phyloP scores from a whole-genome alignment of 192 early-diverging fungal species.

The Ambispora gerdemannii region DNA sequence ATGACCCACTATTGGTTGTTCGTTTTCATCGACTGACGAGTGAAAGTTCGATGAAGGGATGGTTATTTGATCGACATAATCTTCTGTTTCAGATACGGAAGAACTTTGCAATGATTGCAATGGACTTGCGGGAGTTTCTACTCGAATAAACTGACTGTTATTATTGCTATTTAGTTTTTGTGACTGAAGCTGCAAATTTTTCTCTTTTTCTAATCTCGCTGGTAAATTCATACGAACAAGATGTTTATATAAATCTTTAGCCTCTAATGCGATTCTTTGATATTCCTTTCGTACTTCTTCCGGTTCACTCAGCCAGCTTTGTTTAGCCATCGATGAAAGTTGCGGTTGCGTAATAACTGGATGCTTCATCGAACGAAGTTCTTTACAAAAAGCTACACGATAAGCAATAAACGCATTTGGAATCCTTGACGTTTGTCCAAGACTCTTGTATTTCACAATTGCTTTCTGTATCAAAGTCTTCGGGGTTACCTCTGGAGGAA shows the following conservation, averaged over 20 bases:
- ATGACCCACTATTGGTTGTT: too few relatives aligned
- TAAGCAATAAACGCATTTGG: background rate
- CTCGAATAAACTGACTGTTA: too few relatives aligned
- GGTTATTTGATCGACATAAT: too few relatives aligned
- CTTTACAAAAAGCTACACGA: background rate
- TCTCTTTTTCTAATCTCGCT: too few relatives aligned
- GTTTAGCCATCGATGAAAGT: background rate
- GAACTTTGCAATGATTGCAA: too few relatives aligned
- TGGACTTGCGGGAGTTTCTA: too few relatives aligned
- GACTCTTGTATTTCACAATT: background rate
- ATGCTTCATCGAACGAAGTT: background rate
- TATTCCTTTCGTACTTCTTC: background rate
- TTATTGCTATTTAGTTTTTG: too few relatives aligned
- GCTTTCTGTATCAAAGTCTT: background rate
- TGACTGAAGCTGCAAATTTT: too few relatives aligned
- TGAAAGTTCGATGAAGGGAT: too few relatives aligned
- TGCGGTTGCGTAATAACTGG: background rate
- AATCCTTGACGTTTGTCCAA: background rate
- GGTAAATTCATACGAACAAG: too few relatives aligned
- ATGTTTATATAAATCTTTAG: background rate
- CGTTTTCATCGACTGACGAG: too few relatives aligned
- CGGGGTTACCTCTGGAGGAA: background rate
- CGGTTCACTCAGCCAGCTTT: background rate
- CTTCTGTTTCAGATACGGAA: too few relatives aligned
- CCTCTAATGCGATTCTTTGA: background rate